These are phyloP conservation scores for Acanthamoeba divionensis DNA, from an alignment of 208 protist species.

Conservation along the genomic window DNA sequence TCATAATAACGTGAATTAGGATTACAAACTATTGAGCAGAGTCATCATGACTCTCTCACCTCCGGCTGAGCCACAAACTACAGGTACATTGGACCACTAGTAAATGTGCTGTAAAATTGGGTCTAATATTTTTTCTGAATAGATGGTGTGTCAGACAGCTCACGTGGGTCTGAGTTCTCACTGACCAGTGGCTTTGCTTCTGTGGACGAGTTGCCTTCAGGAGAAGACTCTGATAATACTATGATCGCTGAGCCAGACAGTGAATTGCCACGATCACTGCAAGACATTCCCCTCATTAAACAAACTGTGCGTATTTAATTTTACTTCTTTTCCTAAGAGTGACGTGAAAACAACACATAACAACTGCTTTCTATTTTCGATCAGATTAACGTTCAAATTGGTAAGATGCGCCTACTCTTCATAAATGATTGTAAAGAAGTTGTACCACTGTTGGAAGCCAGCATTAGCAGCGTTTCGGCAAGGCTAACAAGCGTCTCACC, in stretches of 20 bases:
- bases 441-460: not conserved
- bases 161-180: no score
- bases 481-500: not conserved
- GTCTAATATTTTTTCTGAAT: no score
- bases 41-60: not conserved
- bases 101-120: no score
- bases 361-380: no score
- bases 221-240: no score
- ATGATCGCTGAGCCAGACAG: no score
- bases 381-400: constrained; percentile 38
- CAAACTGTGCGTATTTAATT: not conserved
- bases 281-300: not conserved
- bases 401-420: constrained; percentile 27
- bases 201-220: no score
- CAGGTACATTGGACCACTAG: no score
- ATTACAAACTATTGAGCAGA: constrained; percentile 27
- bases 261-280: not conserved
- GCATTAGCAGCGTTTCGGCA: not conserved
- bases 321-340: not conserved
- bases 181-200: no score
- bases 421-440: constrained; percentile 49
- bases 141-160: no score
- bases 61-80: not conserved
- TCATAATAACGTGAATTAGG: not conserved
- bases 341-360: no score